A percentile compares a stretch with the other conserved stretches of the same genome.
Conservation (phyloP, 2,329 filamentous ascomycete genomes). For the Cryphonectria nitschkei region DNA sequence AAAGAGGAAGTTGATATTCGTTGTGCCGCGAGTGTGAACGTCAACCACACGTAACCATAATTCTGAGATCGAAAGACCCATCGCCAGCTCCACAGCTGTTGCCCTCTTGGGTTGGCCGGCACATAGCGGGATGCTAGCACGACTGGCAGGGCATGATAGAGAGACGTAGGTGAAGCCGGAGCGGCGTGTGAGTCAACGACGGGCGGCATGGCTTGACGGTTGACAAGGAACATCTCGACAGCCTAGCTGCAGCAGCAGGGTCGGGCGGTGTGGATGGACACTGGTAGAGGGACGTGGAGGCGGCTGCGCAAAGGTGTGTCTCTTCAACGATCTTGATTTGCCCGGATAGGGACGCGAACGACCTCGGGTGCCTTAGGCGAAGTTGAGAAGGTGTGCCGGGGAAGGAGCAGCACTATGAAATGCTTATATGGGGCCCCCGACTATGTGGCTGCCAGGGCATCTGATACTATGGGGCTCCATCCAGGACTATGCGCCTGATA, state of each 20-base stretch:
- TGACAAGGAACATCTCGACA: background rate
- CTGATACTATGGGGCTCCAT: background rate
- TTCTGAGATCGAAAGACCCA: background rate
- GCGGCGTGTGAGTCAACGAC: slow-evolving; percentile 20
- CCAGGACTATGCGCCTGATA: background rate
- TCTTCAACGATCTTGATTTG: background rate
- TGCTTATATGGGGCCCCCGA: background rate
- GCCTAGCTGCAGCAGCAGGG: slow-evolving; percentile 8
- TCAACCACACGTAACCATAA: background rate
- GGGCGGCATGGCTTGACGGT: background rate
- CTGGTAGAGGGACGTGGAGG: background rate
- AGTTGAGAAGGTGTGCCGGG: slow-evolving; percentile 26
- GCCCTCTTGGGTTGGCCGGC: background rate
- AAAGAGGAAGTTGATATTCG: slow-evolving; percentile 3
- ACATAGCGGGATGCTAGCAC: slow-evolving; percentile 6
- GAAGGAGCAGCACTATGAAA: background rate
- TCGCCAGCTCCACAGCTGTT: background rate
- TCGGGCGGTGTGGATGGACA: background rate
- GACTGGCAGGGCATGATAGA: background rate
- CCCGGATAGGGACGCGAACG: background rate
- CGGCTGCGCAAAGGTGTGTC: background rate
- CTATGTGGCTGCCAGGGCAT: background rate
- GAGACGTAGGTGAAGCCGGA: background rate
- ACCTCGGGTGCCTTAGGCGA: slow-evolving; percentile 25
- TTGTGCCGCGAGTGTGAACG: background rate